Conservation (phyloP, 495 filamentous ascomycete species). For the Daldinia decipiens region DNA sequence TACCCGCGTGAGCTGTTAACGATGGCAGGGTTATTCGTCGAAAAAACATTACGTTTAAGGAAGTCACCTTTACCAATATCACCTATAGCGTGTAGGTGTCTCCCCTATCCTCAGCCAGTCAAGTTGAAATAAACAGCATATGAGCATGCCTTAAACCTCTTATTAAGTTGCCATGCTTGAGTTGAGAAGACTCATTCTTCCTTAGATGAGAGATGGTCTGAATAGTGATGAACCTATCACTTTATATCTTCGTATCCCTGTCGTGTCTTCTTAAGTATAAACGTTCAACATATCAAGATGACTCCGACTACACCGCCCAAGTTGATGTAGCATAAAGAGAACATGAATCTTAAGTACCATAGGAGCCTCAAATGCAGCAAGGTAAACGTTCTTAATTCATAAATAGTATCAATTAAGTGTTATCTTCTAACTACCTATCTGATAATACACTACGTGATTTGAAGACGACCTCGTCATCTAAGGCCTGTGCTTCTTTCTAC, state of each 20-base stretch:
- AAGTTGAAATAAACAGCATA: too few relatives aligned
- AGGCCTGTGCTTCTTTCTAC: background rate
- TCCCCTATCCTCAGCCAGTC: too few relatives aligned
- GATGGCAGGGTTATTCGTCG: too few relatives aligned
- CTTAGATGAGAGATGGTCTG: background rate
- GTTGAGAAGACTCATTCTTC: too few relatives aligned
- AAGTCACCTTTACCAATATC: too few relatives aligned
- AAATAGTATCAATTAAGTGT: background rate
- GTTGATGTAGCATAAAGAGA: background rate
- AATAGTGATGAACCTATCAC: background rate
- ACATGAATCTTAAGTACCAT: background rate
- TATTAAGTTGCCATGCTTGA: too few relatives aligned
- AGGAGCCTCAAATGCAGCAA: background rate
- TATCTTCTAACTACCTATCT: background rate
- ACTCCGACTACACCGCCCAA: background rate
- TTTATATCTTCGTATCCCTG: background rate
- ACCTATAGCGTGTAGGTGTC: too few relatives aligned
- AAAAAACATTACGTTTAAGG: too few relatives aligned
- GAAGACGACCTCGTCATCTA: background rate
- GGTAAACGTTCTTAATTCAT: background rate
- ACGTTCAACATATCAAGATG: background rate
- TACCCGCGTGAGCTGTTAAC: too few relatives aligned
- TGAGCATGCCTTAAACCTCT: too few relatives aligned
- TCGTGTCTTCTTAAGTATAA: background rate
- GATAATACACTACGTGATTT: background rate